Base-by-base conservation (phyloP, 371 early-diverging fungal genomes). In the Rhizopus sp. region DNA sequence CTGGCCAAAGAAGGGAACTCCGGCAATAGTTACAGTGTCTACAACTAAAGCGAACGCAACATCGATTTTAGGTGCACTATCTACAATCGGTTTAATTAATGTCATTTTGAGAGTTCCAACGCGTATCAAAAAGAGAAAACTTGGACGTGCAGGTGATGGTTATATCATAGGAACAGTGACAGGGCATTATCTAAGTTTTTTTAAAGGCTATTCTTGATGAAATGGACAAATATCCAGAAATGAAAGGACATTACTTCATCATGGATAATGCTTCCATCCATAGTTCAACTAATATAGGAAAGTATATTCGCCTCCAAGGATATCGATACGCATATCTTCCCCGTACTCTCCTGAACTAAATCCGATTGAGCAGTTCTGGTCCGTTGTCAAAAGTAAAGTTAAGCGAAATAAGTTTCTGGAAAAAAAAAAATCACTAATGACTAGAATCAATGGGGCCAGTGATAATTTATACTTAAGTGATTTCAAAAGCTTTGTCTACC, bases 241-340 rank as follows among this genome's bases (percentile, higher is more conserved):
- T n/a, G n/a, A n/a, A n/a, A n/a, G n/a, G n/a, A n/a, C n/a, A n/a
- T n/a, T n/a, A n/a, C n/a, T n/a, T n/a, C n/a, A n/a, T n/a, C n/a
- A n/a, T n/a, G n/a, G n/a, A n/a, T n/a, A n/a, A n/a, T n/a, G n/a
- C n/a, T n/a, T n/a, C n/a, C n/a, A n/a, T n/a, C n/a, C n/a, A 59
- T 56, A 64, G 60, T 55, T 58, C 68, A 57, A 57, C 38, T 53
- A 41, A 63, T 40, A 53, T 50, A 63, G 59, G 44, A 54, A 53
- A 57, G 29, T 56, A 59, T 63, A 66, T 61, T 48, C 50, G 52
- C 47, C 59, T 48, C 52, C 57, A 55, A 39, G 55, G 59, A 50
- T 68, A 62, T 53, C 51, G 41, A 7, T 60, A 41, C 23, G 55
- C 46, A 38, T 58, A 60, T 60, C 52, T 60, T 48, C 52, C 59